Base-by-base conservation (phyloP, 2,329 filamentous ascomycete species). In the Basipetospora chlamydospora region DNA sequence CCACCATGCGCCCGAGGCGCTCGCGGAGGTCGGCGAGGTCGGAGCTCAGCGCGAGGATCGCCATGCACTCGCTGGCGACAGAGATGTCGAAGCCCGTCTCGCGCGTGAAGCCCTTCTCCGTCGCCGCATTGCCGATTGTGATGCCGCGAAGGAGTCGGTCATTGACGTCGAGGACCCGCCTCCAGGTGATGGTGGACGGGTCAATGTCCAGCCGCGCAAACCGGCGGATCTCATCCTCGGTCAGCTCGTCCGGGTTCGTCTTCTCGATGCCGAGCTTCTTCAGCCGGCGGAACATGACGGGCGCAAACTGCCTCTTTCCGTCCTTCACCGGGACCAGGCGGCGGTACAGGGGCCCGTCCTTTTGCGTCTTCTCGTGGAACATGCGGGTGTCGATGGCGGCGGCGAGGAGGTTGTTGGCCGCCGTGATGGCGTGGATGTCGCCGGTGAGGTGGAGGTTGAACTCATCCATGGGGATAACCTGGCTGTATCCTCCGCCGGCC, bases 401-500 rank as follows among this genome's bases (percentile, higher is more conserved):
- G 30, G 90, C 88, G 29, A 98, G 73, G 40, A 98, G 68, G 61
- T 98, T 98, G 70, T 96, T 98, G 26, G 90, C 90, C 20, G 88
- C 88, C 37, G 86, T 86, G 51, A 98, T 90, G 45, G 90, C 90
- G 57, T 98, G 90, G 39, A 98, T 96, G 55, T 98, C 90, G 50
- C 90, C 90, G 38, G 90, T 98, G 50, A 98, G 64, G 58, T 98
- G 90, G 53, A 98, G 66, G 61, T 98, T 98, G 67, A 98, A 98
- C 59, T 98, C 90, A 50, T 98, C 90, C 90, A 98, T 98, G 41
- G 90, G 90, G 49, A 98, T 96, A 52, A 98, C 90, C 58, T 98
- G 90, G 57, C 85, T 94, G 73, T 96, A 98, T 26, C 90, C 90
- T 57, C 90, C 90, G 50, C 90, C 90, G 39, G 90, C 90, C 41